Evolutionary conservation across 228 moss, liverwort and hornwort species (phyloP), one percentile per base, ranked within the genome.

Genomic region (Sphagnum fallax): DNA sequence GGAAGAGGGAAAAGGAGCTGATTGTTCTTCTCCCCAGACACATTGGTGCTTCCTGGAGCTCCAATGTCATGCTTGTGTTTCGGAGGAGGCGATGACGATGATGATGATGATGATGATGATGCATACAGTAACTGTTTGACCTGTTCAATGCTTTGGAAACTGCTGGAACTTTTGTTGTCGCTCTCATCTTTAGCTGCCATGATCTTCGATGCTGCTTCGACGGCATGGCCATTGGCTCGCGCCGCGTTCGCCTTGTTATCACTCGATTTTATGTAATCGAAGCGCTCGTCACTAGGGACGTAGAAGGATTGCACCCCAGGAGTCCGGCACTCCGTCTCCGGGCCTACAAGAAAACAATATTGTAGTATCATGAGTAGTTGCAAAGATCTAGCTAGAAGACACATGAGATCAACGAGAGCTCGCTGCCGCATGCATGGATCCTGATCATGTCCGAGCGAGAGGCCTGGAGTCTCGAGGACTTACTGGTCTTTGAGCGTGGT

Each of bases 201-300:
- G 65, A 72, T 53, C 16, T 68, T 55, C 4, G 78, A 47, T 10
- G 15, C 13, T 32, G 32, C 32, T 32, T 32, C 32, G 10, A 13
- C 52, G 5, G 48, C 13, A 6, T 83, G 80, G 0, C 65, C 60
- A 15, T 0, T 6, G 5, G 81, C 5, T 64, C 67, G 65, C 9
- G 49, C 5, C n/a, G n/a, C 0, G 53, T 86, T 80, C 5, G 80
- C 86, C 5, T 67, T 59, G 67, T 80, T 75, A 16, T 77, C 75
- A n/a, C 71, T 75, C 71, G 60, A 16, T 12, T 80, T 86, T 8
- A 69, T 32, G 69, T 80, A 70, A 65, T 80, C 82, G 50, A 69
- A 86, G 5, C 74, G 75, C 61, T 86, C 83, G 69, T 86, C 86
- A 4, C 74, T 75, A 0, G 86, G 86, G 6, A 80, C 77, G 66